These are phyloP conservation scores for Pestalotiopsis fici DNA, from an alignment of 2,329 filamentous ascomycete genomes.

Conservation along the genomic window DNA sequence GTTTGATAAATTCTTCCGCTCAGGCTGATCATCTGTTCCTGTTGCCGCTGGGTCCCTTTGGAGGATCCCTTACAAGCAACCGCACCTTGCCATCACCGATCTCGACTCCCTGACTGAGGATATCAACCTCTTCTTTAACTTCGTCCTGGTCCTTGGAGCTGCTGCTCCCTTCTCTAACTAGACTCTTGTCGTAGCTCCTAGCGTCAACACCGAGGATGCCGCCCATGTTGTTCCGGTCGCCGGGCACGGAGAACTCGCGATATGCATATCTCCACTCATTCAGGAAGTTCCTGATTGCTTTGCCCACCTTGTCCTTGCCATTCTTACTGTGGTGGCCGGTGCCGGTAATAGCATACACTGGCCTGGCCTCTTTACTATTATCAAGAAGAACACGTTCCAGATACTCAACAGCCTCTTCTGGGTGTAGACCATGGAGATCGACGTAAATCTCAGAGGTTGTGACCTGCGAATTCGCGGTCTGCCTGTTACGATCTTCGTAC, in stretches of 20 bases:
- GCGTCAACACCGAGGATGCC: conserved; percentile 73
- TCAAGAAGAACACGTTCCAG: conserved; percentile 85
- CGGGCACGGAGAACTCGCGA: conserved; percentile 92
- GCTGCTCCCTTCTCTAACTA: conserved; percentile 47
- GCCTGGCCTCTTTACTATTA: conserved; percentile 70
- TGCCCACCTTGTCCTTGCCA: conserved; percentile 97
- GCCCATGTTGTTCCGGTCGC: conserved; percentile 81
- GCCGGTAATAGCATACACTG: conserved; percentile 94
- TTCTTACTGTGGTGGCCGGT: conserved; percentile 98
- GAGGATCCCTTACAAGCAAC: conserved; percentile 62
- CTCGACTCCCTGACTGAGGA: conserved; percentile 66
- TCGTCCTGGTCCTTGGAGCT: conserved; percentile 36
- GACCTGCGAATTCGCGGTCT: conserved; percentile 32
- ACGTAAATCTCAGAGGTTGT: conserved; percentile 79
- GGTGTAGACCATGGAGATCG: conserved; percentile 96
- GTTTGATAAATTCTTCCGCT: conserved; percentile 15
- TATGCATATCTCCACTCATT: conserved; percentile 97
- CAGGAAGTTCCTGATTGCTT: conserved; percentile 85
- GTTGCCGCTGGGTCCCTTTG: conserved; percentile 55
- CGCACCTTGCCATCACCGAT: conserved; percentile 68
- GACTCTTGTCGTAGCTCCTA: conserved; percentile 65
- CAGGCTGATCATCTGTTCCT: conserved; percentile 37
- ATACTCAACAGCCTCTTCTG: conserved; percentile 94
- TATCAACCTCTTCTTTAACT: conserved; percentile 49
- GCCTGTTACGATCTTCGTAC: conserved; percentile 90